Percentiles rank a stretch among this genome's conserved stretches.
Evolutionary conservation across 2,329 filamentous ascomycete species (phyloP).

Genomic region (Cladosporium sp.): DNA sequence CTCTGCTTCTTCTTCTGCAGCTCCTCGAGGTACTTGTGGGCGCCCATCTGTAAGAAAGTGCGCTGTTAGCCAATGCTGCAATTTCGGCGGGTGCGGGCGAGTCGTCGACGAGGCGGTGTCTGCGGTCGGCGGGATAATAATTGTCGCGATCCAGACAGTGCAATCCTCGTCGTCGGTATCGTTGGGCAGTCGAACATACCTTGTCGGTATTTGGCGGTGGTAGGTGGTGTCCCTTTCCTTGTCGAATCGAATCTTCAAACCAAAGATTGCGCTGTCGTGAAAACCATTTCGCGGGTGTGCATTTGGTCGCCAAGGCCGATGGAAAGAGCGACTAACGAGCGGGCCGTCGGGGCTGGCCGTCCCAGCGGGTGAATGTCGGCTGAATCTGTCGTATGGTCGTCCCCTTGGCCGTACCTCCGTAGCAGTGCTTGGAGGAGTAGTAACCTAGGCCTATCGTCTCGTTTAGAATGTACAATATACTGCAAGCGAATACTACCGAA

Average conservation of each 20-base stretch:
- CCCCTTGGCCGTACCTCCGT: no score
- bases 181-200: constrained; percentile 20
- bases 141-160: constrained; percentile 4
- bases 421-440: no score
- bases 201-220: constrained; percentile 22
- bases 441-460: no score
- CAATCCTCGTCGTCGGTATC: constrained; percentile 7
- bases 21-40: constrained; percentile 99
- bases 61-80: constrained; percentile 18
- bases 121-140: constrained; percentile 1
- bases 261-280: background rate
- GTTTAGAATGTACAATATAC: no score
- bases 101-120: constrained; percentile 6
- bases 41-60: constrained; percentile 75
- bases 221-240: constrained; percentile 14
- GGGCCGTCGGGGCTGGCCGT: no score
- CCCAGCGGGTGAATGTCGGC: no score
- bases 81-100: background rate
- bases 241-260: background rate
- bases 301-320: no score
- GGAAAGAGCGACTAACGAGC: no score
- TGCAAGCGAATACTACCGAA: no score
- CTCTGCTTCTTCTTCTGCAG: constrained; percentile 99
- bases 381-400: no score
- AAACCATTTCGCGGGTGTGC: background rate